Evolutionary conservation across 345 rosid species (phyloP).

Genomic region (Eutrema yunnanense): DNA sequence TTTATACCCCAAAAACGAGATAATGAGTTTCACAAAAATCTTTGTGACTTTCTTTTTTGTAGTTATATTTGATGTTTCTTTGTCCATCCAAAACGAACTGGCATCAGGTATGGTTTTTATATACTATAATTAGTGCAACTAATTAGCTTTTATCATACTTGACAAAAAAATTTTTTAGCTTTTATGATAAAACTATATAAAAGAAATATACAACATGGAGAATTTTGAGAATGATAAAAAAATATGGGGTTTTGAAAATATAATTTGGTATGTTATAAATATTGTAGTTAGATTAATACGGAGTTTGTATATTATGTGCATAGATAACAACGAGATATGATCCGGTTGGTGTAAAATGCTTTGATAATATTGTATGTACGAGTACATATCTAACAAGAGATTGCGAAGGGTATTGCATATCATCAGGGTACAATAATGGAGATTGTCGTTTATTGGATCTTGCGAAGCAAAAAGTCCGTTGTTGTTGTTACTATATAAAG

Average conservation of each 20-base stretch:
- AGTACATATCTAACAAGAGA: neutral
- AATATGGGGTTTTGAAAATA: neutral
- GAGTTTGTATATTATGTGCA: neutral
- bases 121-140: neutral
- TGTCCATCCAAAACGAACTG: neutral
- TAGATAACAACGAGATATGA: neutral
- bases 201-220: too few relatives aligned
- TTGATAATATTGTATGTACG: neutral
- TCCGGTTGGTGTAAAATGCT: neutral
- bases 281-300: neutral
- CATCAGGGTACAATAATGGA: neutral
- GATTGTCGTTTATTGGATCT: neutral
- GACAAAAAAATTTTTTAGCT: too few relatives aligned
- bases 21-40: too few relatives aligned
- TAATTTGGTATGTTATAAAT: neutral
- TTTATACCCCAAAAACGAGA: too few relatives aligned
- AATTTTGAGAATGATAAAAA: neutral
- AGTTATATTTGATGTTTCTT: neutral
- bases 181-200: too few relatives aligned
- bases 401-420: neutral
- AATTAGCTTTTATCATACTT: neutral
- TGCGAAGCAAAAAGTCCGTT: neutral
- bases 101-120: neutral
- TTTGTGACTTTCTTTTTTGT: neutral
- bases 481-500: too few relatives aligned